A percentile compares a stretch with the other conserved stretches of the same genome.
These are phyloP conservation scores for Trypanosoma platydactyli DNA, from an alignment of 208 protist species.

Conservation along the genomic window DNA sequence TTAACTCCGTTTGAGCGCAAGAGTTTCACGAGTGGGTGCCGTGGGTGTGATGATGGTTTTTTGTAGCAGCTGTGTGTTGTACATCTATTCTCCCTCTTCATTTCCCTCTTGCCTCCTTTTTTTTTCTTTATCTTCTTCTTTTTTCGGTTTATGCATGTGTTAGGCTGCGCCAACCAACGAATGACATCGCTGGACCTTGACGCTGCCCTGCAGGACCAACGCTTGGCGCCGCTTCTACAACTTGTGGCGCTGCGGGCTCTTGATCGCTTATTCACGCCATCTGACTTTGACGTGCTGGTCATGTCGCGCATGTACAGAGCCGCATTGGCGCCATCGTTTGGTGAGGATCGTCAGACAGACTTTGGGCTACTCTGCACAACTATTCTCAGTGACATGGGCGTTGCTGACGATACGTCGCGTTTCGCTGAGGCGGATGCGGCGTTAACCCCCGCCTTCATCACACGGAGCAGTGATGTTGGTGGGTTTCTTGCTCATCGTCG, in stretches of 20 bases:
- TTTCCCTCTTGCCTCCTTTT: not conserved
- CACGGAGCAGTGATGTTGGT: slow-evolving; percentile 6
- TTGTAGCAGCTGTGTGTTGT: not conserved
- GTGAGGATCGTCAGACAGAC: slow-evolving; percentile 3
- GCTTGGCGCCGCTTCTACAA: slow-evolving; percentile 7
- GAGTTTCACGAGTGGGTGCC: not conserved
- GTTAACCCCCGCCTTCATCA: slow-evolving; percentile 17
- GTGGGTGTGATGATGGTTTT: not conserved
- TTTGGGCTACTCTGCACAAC: not conserved
- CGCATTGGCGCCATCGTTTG: slow-evolving; percentile 4
- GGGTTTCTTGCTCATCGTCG: slow-evolving; percentile 10
- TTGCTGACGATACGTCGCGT: not conserved
- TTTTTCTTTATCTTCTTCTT: not conserved
- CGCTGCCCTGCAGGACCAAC: slow-evolving; percentile 5
- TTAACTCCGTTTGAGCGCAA: not conserved
- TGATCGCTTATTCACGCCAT: slow-evolving; percentile 6
- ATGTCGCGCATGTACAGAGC: slow-evolving; percentile 2
- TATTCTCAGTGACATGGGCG: slow-evolving; percentile 4
- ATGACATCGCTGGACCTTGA: slow-evolving; percentile 16
- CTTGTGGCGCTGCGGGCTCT: not conserved
- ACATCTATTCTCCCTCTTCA: not conserved
- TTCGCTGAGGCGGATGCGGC: not conserved
- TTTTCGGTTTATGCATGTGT: not conserved
- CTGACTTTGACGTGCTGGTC: not conserved
- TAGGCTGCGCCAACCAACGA: not conserved